Conservation (phyloP, 2,329 filamentous ascomycete species). For the Aureobasidium sp. region DNA sequence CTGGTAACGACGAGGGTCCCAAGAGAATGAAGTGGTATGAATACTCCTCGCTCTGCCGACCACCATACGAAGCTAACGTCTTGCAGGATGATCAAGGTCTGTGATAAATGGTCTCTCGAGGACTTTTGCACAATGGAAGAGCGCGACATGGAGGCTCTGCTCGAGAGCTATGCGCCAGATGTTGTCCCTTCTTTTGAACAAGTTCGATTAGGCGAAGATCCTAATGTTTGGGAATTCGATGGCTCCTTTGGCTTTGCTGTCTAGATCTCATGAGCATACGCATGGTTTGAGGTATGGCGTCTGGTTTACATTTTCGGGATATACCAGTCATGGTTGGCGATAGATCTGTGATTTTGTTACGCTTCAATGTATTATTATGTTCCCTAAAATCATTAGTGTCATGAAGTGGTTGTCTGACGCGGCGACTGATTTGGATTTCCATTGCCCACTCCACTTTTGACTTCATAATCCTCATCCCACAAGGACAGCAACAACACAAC, state of each 20-base stretch:
- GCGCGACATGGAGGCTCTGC: constrained; percentile 71
- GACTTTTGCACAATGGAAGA: constrained; percentile 78
- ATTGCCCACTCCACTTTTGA: neutral
- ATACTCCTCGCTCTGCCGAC: neutral
- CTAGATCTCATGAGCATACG: neutral
- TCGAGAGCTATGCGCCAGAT: constrained; percentile 61
- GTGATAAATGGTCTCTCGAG: constrained; percentile 77
- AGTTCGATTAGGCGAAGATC: constrained; percentile 33
- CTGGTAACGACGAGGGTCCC: constrained; percentile 63
- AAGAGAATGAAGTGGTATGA: constrained; percentile 84
- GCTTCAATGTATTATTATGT: neutral
- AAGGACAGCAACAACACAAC: neutral
- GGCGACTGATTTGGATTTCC: neutral
- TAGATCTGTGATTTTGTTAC: neutral
- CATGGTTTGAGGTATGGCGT: neutral
- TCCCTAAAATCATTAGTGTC: neutral
- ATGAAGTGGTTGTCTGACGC: neutral
- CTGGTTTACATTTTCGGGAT: neutral
- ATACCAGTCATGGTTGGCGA: neutral
- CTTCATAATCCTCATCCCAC: neutral
- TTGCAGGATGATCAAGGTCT: constrained; percentile 82
- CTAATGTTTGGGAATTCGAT: constrained; percentile 34
- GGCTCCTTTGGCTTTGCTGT: constrained; percentile 38
- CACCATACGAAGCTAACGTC: neutral
- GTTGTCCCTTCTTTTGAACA: constrained; percentile 38